Conservation (phyloP, 106 monocot genomes). For the Cymbidium sinense region DNA sequence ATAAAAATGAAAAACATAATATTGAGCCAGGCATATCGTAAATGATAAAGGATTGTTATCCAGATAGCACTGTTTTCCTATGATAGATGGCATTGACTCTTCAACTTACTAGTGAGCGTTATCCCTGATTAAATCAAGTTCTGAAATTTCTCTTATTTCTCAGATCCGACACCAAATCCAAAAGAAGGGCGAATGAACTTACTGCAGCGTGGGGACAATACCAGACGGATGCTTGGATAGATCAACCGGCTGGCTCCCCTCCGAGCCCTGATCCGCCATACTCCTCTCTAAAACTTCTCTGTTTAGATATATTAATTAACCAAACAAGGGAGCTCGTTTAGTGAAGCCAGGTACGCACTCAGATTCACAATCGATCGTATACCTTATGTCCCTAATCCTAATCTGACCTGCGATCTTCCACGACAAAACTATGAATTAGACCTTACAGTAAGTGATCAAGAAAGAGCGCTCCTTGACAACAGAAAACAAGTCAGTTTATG, state of each 20-base stretch:
- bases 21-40: no score
- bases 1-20: no score
- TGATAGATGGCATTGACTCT: background rate
- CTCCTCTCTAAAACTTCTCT: background rate
- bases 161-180: slow-evolving; percentile 5
- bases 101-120: background rate
- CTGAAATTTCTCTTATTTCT: background rate
- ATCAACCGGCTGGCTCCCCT: slow-evolving; percentile 29
- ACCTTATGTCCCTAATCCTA: background rate
- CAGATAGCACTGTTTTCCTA: background rate
- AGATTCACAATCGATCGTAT: background rate
- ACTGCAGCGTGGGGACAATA: slow-evolving; percentile 27
- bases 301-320: background rate
- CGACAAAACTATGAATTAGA: background rate
- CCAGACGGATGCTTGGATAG: slow-evolving; percentile 27
- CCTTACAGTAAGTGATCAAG: background rate
- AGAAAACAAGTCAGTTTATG: background rate
- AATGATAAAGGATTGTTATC: no score
- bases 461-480: background rate
- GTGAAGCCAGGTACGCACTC: background rate
- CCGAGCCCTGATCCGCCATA: slow-evolving; percentile 22
- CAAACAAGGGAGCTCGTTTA: background rate
- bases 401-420: background rate
- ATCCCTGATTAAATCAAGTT: background rate
- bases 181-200: background rate